Percentiles rank a stretch among this genome's conserved stretches.
Conservation (phyloP, 1,139 yeast species). For the Citeromyces hawaiiensis region DNA sequence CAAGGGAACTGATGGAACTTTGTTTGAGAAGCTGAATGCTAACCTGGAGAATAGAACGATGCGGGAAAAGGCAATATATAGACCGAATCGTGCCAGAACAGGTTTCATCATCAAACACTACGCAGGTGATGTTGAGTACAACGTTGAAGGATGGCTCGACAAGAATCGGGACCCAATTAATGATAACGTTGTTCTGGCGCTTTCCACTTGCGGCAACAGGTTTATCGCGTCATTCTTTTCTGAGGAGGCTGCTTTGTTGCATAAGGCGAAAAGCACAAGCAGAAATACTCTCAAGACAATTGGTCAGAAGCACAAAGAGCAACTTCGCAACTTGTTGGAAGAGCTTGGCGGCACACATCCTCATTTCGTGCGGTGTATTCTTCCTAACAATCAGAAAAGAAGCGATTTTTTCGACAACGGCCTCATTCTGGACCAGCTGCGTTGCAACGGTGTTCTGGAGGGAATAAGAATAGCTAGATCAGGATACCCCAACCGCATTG, state of each 20-base stretch:
- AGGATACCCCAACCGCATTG: slow-evolving; percentile 89
- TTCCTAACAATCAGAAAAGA: slow-evolving; percentile 72
- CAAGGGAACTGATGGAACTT: slow-evolving; percentile 70
- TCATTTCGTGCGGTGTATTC: slow-evolving; percentile 90
- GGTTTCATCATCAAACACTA: slow-evolving; percentile 82
- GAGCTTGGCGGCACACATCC: slow-evolving; percentile 80
- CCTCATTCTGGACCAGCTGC: slow-evolving; percentile 74
- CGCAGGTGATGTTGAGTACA: slow-evolving; percentile 91
- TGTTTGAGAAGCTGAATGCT: slow-evolving; percentile 63
- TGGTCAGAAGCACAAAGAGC: slow-evolving; percentile 79
- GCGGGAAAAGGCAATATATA: slow-evolving; percentile 9
- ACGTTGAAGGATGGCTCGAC: slow-evolving; percentile 85
- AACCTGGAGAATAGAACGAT: slow-evolving; percentile 42
- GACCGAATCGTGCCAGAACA: slow-evolving; percentile 50
- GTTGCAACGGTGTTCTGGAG: slow-evolving; percentile 96
- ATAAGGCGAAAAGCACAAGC: slow-evolving; percentile 25
- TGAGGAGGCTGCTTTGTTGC: slow-evolving; percentile 11
- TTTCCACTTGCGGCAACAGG: slow-evolving; percentile 41
- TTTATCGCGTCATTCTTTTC: slow-evolving; percentile 36
- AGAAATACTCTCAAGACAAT: slow-evolving; percentile 41
- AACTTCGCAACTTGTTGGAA: slow-evolving; percentile 55
- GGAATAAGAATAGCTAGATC: slow-evolving; percentile 96
- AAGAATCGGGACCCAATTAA: slow-evolving; percentile 91
- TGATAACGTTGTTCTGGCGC: slow-evolving; percentile 49
- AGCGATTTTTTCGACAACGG: slow-evolving; percentile 63